A percentile compares a stretch with the other conserved stretches of the same genome.
phyloP scores from a whole-genome alignment of 345 rosid species.

The Bretschneidera sinensis region DNA sequence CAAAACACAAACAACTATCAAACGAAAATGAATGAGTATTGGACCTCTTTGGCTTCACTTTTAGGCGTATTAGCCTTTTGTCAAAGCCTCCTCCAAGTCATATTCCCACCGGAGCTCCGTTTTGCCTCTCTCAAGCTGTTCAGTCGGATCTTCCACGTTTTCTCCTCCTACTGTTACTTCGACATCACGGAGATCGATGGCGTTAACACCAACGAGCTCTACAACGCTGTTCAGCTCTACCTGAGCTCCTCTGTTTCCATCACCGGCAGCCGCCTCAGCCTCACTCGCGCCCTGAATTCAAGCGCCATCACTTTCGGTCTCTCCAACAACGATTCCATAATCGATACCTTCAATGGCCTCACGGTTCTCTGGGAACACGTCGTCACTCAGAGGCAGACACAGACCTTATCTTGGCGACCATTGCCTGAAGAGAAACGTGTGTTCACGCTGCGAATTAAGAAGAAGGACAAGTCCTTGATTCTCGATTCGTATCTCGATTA shows the following conservation, averaged over 20 bases:
- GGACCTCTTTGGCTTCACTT: constrained; percentile 78
- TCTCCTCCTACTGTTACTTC: constrained; percentile 71
- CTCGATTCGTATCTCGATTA: constrained; percentile 63
- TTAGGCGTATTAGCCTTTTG: constrained; percentile 84
- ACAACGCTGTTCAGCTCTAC: constrained; percentile 98
- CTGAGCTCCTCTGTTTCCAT: constrained; percentile 66
- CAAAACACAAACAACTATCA: not conserved
- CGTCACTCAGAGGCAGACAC: constrained; percentile 73
- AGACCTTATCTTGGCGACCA: constrained; percentile 81
- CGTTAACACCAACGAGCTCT: constrained; percentile 97
- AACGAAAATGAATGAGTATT: constrained; percentile 60
- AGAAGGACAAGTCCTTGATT: constrained; percentile 52
- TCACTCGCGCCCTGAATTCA: constrained; percentile 84
- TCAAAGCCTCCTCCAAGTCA: constrained; percentile 58
- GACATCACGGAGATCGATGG: constrained; percentile 96
- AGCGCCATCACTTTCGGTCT: constrained; percentile 85
- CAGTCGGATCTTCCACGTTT: constrained; percentile 45
- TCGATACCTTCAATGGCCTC: constrained; percentile 54
- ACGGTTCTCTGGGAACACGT: constrained; percentile 87
- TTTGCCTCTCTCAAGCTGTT: constrained; percentile 55
- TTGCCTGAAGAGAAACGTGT: constrained; percentile 96
- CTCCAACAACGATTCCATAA: constrained; percentile 71
- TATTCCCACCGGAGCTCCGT: constrained; percentile 90
- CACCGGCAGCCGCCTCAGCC: constrained; percentile 75
- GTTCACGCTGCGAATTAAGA: constrained; percentile 70